phyloP scores from a whole-genome alignment of 208 protist genomes.

The Leishmania amazonensis region DNA sequence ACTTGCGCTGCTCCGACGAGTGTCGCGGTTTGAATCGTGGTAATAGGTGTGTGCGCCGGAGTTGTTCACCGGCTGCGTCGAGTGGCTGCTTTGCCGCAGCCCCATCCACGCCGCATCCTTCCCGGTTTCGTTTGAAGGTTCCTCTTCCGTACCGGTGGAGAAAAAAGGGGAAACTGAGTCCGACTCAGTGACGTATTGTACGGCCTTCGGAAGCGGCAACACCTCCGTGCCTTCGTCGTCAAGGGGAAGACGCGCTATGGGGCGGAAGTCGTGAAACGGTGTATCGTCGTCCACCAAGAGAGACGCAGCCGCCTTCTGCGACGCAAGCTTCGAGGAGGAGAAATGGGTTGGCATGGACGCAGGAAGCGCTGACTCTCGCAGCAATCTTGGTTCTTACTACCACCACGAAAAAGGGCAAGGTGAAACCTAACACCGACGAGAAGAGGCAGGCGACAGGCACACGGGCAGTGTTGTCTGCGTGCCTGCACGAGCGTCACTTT shows the following conservation, averaged over 20 bases:
- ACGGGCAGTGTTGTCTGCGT: background rate
- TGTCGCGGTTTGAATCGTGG: background rate
- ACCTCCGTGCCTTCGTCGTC: constrained; percentile 16
- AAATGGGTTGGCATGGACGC: constrained; percentile 9
- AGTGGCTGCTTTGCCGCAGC: background rate
- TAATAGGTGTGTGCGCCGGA: background rate
- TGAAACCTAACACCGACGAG: background rate
- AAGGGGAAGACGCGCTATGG: constrained; percentile 14
- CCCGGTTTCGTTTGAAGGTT: background rate
- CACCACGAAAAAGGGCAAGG: background rate
- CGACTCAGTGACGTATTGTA: background rate
- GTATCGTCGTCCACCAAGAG: constrained; percentile 12
- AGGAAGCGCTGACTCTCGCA: background rate
- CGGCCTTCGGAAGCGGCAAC: constrained; percentile 1
- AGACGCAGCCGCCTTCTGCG: constrained; percentile 21
- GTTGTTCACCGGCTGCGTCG: background rate
- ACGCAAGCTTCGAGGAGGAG: constrained; percentile 20
- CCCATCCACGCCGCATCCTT: constrained; percentile 2
- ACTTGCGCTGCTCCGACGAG: constrained; percentile 3
- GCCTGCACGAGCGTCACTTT: background rate
- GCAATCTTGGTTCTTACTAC: background rate
- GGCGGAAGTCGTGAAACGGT: constrained; percentile 15
- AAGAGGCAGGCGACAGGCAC: background rate
- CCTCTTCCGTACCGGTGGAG: background rate
- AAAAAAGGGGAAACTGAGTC: background rate